These are phyloP conservation scores for Schwanniomyces occidentalis DNA, from an alignment of 805 yeast genomes.

Conservation along the genomic window DNA sequence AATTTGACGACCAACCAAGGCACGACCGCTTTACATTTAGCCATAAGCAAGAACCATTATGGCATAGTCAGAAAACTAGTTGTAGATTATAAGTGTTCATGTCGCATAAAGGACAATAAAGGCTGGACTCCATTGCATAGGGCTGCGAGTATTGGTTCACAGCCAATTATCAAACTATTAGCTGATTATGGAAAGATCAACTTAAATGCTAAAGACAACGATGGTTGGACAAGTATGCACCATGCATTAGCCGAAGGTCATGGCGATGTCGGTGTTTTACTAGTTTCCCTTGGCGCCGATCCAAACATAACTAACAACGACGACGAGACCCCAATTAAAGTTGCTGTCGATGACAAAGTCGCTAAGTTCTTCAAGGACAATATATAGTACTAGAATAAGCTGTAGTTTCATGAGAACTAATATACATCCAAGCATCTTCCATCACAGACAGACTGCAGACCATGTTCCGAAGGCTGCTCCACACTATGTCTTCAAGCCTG, in stretches of 20 bases:
- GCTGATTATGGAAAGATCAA: constrained; percentile 56
- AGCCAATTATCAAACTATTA: constrained; percentile 54
- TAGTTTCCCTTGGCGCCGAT: constrained; percentile 73
- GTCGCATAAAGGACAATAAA: constrained; percentile 64
- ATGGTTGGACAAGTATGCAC: constrained; percentile 86
- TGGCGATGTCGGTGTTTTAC: constrained; percentile 66
- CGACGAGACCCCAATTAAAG: constrained; percentile 46
- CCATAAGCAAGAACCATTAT: constrained; percentile 66
- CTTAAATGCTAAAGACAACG: constrained; percentile 63
- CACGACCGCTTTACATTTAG: constrained; percentile 72
- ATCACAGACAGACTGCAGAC: too few relatives aligned
- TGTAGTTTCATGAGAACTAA: too few relatives aligned
- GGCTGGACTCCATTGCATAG: constrained; percentile 73
- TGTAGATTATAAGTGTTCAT: constrained; percentile 54
- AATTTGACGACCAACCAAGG: constrained; percentile 66
- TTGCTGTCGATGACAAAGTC: constrained; percentile 36
- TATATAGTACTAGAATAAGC: too few relatives aligned
- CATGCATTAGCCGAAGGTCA: constrained; percentile 91
- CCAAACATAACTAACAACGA: constrained; percentile 44
- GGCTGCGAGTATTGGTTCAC: constrained; percentile 78
- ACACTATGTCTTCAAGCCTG: too few relatives aligned
- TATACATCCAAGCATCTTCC: too few relatives aligned
- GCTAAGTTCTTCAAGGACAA: constrained; percentile 4
- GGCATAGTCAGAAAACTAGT: constrained; percentile 57
- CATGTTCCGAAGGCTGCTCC: too few relatives aligned